Evolutionary conservation across 2,329 filamentous ascomycete species (phyloP), one percentile per base, ranked within the genome.

Genomic region (Aspergillus caelatus): DNA sequence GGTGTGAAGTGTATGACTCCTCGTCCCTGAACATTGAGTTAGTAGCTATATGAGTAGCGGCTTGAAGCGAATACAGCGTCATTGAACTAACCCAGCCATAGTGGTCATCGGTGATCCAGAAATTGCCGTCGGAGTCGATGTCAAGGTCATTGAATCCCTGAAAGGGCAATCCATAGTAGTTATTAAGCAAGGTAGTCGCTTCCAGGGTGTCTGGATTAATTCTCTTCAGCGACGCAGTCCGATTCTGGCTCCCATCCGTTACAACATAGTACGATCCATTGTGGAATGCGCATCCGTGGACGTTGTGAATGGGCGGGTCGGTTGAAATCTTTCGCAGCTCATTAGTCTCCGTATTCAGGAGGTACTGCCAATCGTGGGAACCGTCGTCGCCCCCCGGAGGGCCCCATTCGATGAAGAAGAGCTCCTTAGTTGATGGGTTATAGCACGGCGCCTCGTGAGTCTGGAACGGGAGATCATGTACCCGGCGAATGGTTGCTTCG

Each of bases 391-490:
- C 64, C 7, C 62, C 64, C 3, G 64, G 62, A 8, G 62, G 59
- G 7, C 64, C 64, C 62, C 64, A 66, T 60, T 66, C 64, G 11
- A 66, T 59, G 14, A 66, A 66, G 52, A 66, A 63, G 0, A 66
- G 57, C 43, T 66, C 46, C 1, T 60, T 60, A 7, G 62, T 62
- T 5, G 59, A 55, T 11, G 53, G 53, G 21, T 62, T 64, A 19
- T 62, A 64, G 45, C 59, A 66, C 1, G 61, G 64, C 1, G 55
- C 58, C 36, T 64, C 62, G 21, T 64, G 64, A 6, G 55, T 34
- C 39, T 66, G 62, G 36, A 45, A 62, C 5, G 64, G 58, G 1
- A 64, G 46, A 2, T 62, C 46, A n/a, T 64, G 64, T 21, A 64
- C 23, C 19, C 62, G 64, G 10, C 62, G 56, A 16, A 64, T 57